These are phyloP conservation scores for Epichloe sp. DNA, from an alignment of 2,329 filamentous ascomycete genomes.

Conservation along the genomic window DNA sequence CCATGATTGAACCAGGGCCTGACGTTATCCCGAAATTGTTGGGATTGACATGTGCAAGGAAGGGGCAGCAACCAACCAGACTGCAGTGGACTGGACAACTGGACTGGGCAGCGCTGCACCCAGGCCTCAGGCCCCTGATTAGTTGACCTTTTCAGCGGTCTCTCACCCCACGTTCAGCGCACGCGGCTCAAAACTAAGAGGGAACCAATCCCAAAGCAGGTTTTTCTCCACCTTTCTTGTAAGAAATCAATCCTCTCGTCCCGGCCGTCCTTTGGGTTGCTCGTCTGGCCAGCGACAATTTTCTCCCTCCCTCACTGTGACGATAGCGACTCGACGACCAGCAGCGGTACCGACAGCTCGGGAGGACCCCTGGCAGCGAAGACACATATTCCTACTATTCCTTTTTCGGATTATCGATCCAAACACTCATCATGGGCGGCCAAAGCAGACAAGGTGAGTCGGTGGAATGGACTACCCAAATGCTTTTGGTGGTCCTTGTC, in stretches of 20 bases:
- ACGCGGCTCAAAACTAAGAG: neutral
- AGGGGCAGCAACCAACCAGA: neutral
- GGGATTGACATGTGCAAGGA: slow-evolving; percentile 4
- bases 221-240: neutral
- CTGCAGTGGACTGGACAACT: too few relatives aligned
- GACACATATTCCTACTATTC: neutral
- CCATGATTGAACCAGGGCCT: neutral
- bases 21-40: slow-evolving; percentile 4
- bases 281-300: neutral
- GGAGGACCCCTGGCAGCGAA: neutral
- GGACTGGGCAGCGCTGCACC: too few relatives aligned
- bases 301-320: neutral
- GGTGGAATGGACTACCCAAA: neutral
- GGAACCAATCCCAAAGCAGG: neutral
- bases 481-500: neutral
- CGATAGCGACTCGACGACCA: too few relatives aligned
- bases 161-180: too few relatives aligned
- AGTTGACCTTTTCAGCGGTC: too few relatives aligned
- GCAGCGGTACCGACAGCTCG: too few relatives aligned
- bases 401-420: neutral
- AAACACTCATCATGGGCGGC: slow-evolving; percentile 22
- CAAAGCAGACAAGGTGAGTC: slow-evolving; percentile 24
- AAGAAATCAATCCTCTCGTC: neutral
- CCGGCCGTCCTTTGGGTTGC: neutral
- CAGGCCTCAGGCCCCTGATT: too few relatives aligned